Percentiles rank a stretch among this genome's conserved stretches.
Evolutionary conservation across 495 filamentous ascomycete genomes (phyloP).

Genomic region (Neurospora pannonica): DNA sequence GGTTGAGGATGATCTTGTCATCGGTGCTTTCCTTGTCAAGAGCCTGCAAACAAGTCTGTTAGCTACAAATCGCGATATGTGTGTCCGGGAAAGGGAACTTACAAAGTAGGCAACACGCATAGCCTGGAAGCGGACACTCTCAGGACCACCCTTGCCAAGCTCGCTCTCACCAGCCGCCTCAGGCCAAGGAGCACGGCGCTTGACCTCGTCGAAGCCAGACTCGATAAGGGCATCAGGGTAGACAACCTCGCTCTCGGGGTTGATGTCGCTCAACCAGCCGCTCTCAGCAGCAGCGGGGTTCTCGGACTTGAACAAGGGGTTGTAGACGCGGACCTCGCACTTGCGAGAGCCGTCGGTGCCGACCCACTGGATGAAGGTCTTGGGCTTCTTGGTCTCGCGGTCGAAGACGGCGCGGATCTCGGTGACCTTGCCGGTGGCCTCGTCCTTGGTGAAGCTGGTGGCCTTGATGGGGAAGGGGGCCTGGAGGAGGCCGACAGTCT

Average conservation of each 20-base stretch:
- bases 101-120: constrained; percentile 84
- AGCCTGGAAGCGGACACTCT: constrained; percentile 84
- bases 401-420: constrained; percentile 59
- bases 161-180: constrained; percentile 57
- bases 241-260: constrained; percentile 72
- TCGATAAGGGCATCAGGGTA: constrained; percentile 75
- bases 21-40: constrained; percentile 73
- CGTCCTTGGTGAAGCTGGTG: constrained; percentile 64
- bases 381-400: constrained; percentile 68
- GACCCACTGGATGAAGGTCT: constrained; percentile 91
- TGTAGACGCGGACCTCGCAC: constrained; percentile 73
- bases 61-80: constrained; percentile 6
- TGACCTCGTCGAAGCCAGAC: constrained; percentile 73
- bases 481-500: constrained; percentile 80
- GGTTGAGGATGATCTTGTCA: constrained; percentile 74
- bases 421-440: constrained; percentile 55
- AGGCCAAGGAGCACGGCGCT: constrained; percentile 70
- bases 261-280: constrained; percentile 76
- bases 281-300: constrained; percentile 63
- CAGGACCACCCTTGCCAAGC: constrained; percentile 47
- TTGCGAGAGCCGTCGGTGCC: constrained; percentile 51
- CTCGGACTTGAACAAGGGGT: constrained; percentile 77
- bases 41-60: constrained; percentile 19
- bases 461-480: constrained; percentile 76
- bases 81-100: constrained; percentile 4